Conservation (phyloP, 257 asterid genomes). For the Catharanthus roseus region DNA sequence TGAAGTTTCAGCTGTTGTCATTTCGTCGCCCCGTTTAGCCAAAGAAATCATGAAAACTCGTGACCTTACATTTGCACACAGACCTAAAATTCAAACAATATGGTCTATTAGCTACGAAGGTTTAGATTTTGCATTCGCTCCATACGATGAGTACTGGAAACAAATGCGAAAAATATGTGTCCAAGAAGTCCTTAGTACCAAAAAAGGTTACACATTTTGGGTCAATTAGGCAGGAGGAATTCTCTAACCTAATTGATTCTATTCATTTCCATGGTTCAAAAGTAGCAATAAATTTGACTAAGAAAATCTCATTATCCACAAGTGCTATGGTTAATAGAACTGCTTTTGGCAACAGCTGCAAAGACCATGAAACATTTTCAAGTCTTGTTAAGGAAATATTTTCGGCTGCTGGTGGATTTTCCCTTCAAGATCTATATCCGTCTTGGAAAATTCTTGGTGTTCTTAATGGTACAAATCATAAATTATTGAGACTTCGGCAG, state of each 20-base stretch:
- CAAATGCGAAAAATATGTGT: slow-evolving; percentile 25
- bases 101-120: slow-evolving; percentile 4
- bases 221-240: slow-evolving; percentile 15
- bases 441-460: neutral
- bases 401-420: slow-evolving; percentile 10
- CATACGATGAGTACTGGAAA: slow-evolving; percentile 23
- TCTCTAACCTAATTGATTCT: neutral
- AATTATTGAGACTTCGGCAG: slow-evolving; percentile 4
- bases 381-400: slow-evolving; percentile 18
- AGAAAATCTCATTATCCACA: slow-evolving; percentile 8
- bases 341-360: slow-evolving; percentile 9
- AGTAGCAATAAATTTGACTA: slow-evolving; percentile 7
- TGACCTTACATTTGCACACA: slow-evolving; percentile 19
- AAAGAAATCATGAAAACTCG: slow-evolving; percentile 17
- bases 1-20: slow-evolving; percentile 1
- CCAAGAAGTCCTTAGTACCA: slow-evolving; percentile 11
- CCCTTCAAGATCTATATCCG: slow-evolving; percentile 13
- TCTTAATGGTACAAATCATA: neutral
- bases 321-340: slow-evolving; percentile 17
- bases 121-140: slow-evolving; percentile 4
- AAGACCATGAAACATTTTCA: slow-evolving; percentile 17
- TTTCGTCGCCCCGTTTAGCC: slow-evolving; percentile 16
- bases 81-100: slow-evolving; percentile 4
- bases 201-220: slow-evolving; percentile 12
- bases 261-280: slow-evolving; percentile 2